Evolutionary conservation across 257 asterid species (phyloP), one percentile per base, ranked within the genome.

Genomic region (Nyctanthes arbortristis): DNA sequence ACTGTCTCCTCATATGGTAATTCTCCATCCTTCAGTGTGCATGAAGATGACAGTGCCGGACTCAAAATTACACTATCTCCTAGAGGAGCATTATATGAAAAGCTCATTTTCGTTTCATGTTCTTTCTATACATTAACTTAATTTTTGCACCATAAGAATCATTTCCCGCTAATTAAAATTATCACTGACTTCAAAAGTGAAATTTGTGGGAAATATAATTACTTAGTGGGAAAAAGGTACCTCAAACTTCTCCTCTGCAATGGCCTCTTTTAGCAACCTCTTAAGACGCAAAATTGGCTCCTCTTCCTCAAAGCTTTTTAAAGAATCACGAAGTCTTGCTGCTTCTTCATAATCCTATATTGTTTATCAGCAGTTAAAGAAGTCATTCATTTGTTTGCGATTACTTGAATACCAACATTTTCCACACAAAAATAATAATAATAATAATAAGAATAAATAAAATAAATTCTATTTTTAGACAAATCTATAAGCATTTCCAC

Each of bases 321-420:
- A 37, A 0, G 89, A 86, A 84, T 92, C 96, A 59, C 96, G 94
- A 69, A 89, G 84, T 67, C 98, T 84, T 34, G 96, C 96, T 8
- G 96, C 94, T 78, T 89, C 92, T 66, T 84, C 77, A 73, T 87
- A 92, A 78, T 89, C 93, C 97, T 61, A 52, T 36, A 45, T 45
- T 56, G 60, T 4, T 39, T 5, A 67, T 22, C 64, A 9, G 16
- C 1, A 45, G 70, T 32, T 27, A 30, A 65, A 16, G n/a, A 39
- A 39, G 47, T 1, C 3, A 39, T n/a, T n/a, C n/a, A n/a, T n/a
- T n/a, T n/a, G n/a, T n/a, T n/a, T n/a, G n/a, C n/a, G n/a, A n/a
- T n/a, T n/a, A n/a, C n/a, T n/a, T n/a, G n/a, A n/a, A n/a, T n/a
- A n/a, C n/a, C n/a, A n/a, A n/a, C n/a, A n/a, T n/a, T n/a, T n/a